phyloP scores from a whole-genome alignment of 1,284 basidiomycete genomes.

The Limonomyces culmigenus region DNA sequence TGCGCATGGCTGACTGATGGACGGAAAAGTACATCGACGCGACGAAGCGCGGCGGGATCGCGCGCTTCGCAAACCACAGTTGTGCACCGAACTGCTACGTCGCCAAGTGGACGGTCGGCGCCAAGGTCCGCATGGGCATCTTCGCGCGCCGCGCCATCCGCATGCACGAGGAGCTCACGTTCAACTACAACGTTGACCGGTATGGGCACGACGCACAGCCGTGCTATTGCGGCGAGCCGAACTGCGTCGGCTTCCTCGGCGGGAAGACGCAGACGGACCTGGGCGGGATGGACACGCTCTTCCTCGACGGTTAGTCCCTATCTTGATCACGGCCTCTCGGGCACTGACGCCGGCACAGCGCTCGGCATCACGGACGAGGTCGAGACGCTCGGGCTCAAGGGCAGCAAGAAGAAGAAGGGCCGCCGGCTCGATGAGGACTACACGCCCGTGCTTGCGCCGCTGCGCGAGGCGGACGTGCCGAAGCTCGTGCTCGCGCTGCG shows the following conservation, averaged over 20 bases:
- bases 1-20: not conserved
- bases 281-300: slow-evolving; percentile 85
- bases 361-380: slow-evolving; percentile 91
- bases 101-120: slow-evolving; percentile 96
- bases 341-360: slow-evolving; percentile 28
- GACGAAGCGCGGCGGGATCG: slow-evolving; percentile 91
- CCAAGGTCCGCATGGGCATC: slow-evolving; percentile 92
- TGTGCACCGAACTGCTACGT: slow-evolving; percentile 98
- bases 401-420: slow-evolving; percentile 79
- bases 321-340: slow-evolving; percentile 1
- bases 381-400: slow-evolving; percentile 66
- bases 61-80: slow-evolving; percentile 95
- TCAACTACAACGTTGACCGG: slow-evolving; percentile 99
- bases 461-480: slow-evolving; percentile 68
- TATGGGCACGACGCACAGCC: slow-evolving; percentile 97
- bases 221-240: slow-evolving; percentile 92
- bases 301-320: slow-evolving; percentile 64
- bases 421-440: slow-evolving; percentile 93
- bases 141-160: slow-evolving; percentile 79
- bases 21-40: slow-evolving; percentile 82
- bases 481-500: slow-evolving; percentile 87
- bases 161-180: slow-evolving; percentile 87
- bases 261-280: slow-evolving; percentile 99
- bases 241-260: slow-evolving; percentile 92
- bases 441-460: slow-evolving; percentile 58